Percentiles rank a stretch among this genome's conserved stretches.
Evolutionary conservation across 2,329 filamentous ascomycete species (phyloP).

Genomic region (Colletotrichum nymphaeae): DNA sequence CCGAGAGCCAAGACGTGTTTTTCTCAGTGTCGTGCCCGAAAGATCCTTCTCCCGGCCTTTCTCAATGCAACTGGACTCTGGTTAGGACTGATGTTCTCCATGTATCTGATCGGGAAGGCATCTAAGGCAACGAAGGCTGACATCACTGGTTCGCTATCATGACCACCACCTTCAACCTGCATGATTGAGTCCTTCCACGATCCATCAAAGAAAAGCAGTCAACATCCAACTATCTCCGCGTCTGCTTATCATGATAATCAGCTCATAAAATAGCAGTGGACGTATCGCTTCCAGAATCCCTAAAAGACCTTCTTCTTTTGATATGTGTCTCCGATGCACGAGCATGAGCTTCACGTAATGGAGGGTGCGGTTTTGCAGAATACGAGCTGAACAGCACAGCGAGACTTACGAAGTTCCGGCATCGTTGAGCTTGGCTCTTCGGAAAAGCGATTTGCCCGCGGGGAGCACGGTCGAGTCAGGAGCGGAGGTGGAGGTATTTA

Average conservation of each 20-base stretch:
- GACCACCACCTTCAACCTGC: neutral
- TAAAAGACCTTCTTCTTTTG: constrained; percentile 16
- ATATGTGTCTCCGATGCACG: constrained; percentile 1
- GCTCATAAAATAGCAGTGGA: neutral
- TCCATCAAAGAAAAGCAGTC: neutral
- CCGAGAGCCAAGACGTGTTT: neutral
- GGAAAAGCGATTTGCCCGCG: neutral
- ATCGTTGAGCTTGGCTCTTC: constrained; percentile 13
- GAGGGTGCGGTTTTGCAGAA: neutral
- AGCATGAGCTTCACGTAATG: neutral
- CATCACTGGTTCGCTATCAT: neutral
- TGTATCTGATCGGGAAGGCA: neutral
- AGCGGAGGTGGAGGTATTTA: constrained; percentile 7
- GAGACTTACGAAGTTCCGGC: neutral
- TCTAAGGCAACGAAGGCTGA: neutral
- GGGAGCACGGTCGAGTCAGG: neutral
- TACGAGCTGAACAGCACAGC: neutral
- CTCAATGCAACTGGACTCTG: neutral
- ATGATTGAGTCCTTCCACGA: neutral
- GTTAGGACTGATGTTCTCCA: neutral
- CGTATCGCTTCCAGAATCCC: neutral
- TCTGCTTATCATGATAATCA: constrained; percentile 2
- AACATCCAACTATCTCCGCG: neutral
- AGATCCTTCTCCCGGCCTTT: neutral
- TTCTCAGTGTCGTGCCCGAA: neutral